Conservation (phyloP, 2,329 filamentous ascomycete genomes). For the Colletotrichum sublineola region DNA sequence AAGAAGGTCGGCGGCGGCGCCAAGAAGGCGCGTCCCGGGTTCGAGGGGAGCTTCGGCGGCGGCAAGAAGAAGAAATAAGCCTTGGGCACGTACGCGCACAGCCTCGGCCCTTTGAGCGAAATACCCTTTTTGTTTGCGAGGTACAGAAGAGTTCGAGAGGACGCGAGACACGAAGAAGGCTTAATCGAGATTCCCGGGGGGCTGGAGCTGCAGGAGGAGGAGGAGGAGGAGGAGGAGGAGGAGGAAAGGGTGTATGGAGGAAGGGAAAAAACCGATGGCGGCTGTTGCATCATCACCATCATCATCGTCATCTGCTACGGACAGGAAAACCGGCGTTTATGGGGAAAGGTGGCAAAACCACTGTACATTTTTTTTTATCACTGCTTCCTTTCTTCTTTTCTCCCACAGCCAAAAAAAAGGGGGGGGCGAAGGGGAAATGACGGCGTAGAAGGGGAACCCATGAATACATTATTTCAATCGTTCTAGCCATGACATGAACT, state of each 20-base stretch:
- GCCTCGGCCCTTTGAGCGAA: neutral
- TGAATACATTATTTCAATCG: constrained; percentile 39
- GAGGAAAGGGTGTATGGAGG: neutral
- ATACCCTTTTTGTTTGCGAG: neutral
- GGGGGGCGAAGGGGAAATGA: constrained; percentile 1
- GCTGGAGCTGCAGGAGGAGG: no score
- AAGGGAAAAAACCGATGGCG: neutral
- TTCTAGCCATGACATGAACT: constrained; percentile 33
- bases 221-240: neutral
- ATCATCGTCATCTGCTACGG: constrained; percentile 14
- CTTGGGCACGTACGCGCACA: neutral
- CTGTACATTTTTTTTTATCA: constrained; percentile 6
- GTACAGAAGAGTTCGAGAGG: neutral
- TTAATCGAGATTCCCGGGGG: constrained; percentile 36
- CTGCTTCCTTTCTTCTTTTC: neutral
- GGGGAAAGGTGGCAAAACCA: constrained; percentile 6
- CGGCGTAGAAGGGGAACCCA: constrained; percentile 36
- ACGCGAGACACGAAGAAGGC: neutral
- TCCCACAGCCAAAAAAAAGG: constrained; percentile 27
- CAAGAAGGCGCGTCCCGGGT: constrained; percentile 73
- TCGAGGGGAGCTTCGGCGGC: constrained; percentile 76
- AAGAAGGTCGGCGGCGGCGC: constrained; percentile 57
- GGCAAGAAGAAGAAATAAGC: constrained; percentile 59
- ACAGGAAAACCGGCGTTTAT: constrained; percentile 32
- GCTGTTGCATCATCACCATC: constrained; percentile 14